A percentile compares a stretch with the other conserved stretches of the same genome.
Conservation (phyloP, 306 rosid species). For the Macrotyloma uniflorum region DNA sequence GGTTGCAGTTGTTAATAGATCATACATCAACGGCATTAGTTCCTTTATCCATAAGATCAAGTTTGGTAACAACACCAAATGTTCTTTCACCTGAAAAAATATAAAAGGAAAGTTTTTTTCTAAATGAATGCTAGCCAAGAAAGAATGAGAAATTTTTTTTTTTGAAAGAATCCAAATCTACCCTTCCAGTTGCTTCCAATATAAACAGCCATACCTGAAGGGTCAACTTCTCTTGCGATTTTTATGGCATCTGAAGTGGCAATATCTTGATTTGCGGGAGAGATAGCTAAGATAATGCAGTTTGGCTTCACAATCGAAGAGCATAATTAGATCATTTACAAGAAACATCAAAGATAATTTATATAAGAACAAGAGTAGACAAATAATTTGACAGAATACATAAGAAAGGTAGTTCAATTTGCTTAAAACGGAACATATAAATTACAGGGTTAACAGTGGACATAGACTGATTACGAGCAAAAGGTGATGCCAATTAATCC, state of each 20-base stretch:
- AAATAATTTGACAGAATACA: background rate
- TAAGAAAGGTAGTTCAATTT: conserved; percentile 24
- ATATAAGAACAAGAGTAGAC: background rate
- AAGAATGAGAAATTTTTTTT: too few relatives aligned
- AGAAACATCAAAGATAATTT: background rate
- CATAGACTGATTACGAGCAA: background rate
- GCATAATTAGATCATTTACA: conserved; percentile 44
- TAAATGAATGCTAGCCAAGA: conserved; percentile 1
- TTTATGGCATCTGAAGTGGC: conserved; percentile 99
- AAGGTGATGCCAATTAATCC: background rate
- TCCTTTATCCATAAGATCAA: conserved; percentile 98
- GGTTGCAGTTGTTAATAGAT: conserved; percentile 32
- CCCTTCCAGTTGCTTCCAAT: conserved; percentile 33
- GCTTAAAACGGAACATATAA: background rate
- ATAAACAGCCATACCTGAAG: conserved; percentile 67
- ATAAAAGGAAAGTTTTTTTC: background rate
- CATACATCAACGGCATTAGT: conserved; percentile 95
- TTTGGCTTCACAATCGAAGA: conserved; percentile 77
- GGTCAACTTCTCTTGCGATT: conserved; percentile 95
- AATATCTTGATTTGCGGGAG: conserved; percentile 99
- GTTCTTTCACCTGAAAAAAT: conserved; percentile 86
- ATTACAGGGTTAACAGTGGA: background rate
- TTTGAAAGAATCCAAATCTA: conserved; percentile 18
- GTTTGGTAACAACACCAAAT: conserved; percentile 96
- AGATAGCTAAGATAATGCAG: conserved; percentile 94